Evolutionary conservation across 2,329 filamentous ascomycete species (phyloP).

Genomic region (Clarireedia homoeocarpa): DNA sequence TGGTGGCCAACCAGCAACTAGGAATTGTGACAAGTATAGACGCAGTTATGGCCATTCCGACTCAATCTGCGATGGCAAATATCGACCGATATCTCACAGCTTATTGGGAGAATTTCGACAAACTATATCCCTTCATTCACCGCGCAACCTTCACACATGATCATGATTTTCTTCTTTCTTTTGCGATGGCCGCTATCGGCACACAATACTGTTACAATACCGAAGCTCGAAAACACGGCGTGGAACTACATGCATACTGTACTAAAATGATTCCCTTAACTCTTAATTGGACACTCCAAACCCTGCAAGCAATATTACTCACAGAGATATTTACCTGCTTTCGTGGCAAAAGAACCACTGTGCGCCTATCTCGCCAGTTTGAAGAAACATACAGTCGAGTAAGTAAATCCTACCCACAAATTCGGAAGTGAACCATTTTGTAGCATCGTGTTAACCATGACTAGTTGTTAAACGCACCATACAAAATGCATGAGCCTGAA

Average conservation of each 20-base stretch:
- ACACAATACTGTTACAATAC: constrained; percentile 24
- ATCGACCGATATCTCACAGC: constrained; percentile 22
- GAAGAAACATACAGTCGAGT: constrained; percentile 24
- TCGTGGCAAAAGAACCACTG: constrained; percentile 22
- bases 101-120: constrained; percentile 25
- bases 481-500: not conserved
- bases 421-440: not conserved
- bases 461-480: not conserved
- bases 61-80: constrained; percentile 13
- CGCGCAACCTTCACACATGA: constrained; percentile 20
- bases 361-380: constrained; percentile 23
- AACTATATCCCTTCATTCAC: constrained; percentile 25
- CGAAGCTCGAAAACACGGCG: constrained; percentile 23
- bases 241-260: constrained; percentile 24
- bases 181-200: constrained; percentile 27
- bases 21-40: constrained; percentile 12
- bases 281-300: constrained; percentile 20
- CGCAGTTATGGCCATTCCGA: constrained; percentile 10
- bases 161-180: constrained; percentile 19
- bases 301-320: constrained; percentile 28
- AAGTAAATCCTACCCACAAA: constrained; percentile 9
- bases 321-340: constrained; percentile 27
- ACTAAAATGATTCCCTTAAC: constrained; percentile 22
- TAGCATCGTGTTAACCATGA: not conserved
- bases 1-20: constrained; percentile 18